Percentiles rank a stretch among this genome's conserved stretches.
phyloP scores from a whole-genome alignment of 1,284 basidiomycete species.

The Ceratobasidium theobromae region DNA sequence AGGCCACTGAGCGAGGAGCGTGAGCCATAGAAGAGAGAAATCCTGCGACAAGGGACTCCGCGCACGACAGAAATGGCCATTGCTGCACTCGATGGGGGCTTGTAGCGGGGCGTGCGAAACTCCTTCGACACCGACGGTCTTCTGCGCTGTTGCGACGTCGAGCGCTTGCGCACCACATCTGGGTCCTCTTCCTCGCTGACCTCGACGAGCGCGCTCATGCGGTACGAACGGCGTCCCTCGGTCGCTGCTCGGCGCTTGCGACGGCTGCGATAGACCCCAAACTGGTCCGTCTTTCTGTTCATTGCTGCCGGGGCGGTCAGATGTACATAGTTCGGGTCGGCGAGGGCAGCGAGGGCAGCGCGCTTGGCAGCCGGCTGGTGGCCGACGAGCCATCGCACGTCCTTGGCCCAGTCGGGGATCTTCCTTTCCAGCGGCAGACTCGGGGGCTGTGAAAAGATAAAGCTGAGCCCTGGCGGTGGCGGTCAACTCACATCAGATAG shows the following conservation, averaged over 20 bases:
- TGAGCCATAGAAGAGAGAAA: constrained; percentile 32
- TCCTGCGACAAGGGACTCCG: constrained; percentile 41
- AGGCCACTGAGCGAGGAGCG: constrained; percentile 35
- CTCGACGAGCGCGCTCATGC: constrained; percentile 51
- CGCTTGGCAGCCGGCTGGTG: constrained; percentile 42
- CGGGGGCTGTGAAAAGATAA: background rate
- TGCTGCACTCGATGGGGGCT: no score
- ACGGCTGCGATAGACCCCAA: background rate
- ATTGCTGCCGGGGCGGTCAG: constrained; percentile 1
- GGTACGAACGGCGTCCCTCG: constrained; percentile 36
- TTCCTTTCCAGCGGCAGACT: no score
- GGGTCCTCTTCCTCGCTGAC: constrained; percentile 46
- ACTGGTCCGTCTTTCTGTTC: constrained; percentile 22
- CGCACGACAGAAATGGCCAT: no score
- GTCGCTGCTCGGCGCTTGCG: constrained; percentile 34
- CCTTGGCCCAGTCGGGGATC: constrained; percentile 48
- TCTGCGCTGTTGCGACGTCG: constrained; percentile 30
- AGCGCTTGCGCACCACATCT: constrained; percentile 31
- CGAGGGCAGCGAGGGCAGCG: constrained; percentile 37
- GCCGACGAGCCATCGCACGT: constrained; percentile 60
- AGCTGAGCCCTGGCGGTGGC: background rate
- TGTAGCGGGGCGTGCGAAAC: no score
- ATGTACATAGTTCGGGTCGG: constrained; percentile 32
- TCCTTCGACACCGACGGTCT: no score
- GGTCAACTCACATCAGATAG: background rate